Evolutionary conservation across 208 protist species (phyloP).

Genomic region (Vickermania ingenoplastis): DNA sequence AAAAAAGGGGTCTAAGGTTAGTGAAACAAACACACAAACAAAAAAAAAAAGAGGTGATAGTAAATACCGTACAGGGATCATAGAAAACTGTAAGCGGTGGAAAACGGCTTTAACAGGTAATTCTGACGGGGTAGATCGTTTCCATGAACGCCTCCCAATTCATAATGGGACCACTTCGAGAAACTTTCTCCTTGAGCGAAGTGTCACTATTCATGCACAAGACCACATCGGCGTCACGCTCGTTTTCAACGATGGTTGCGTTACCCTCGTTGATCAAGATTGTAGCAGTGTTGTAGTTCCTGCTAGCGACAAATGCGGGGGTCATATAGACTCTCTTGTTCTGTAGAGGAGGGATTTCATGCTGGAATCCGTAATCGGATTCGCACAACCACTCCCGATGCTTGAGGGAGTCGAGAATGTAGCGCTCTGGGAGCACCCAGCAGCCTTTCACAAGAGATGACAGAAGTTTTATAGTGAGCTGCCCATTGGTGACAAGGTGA

Average conservation of each 20-base stretch:
- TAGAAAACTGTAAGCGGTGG: no score
- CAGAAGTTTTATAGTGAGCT: conserved; percentile 82
- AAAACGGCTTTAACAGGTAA: no score
- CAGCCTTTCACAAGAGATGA: conserved; percentile 77
- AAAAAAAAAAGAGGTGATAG: no score
- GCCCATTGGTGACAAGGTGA: conserved; percentile 78
- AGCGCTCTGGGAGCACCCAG: conserved; percentile 78
- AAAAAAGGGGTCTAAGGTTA: no score
- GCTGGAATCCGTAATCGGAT: conserved; percentile 73
- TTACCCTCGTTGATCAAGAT: conserved; percentile 65
- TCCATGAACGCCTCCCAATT: conserved; percentile 81
- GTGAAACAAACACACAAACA: no score
- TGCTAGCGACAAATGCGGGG: conserved; percentile 45
- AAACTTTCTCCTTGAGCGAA: conserved; percentile 22
- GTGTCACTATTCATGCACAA: conserved; percentile 49
- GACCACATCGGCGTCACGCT: conserved; percentile 45
- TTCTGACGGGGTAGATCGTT: conserved; percentile 67
- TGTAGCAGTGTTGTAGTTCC: conserved; percentile 60
- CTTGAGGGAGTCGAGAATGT: conserved; percentile 53
- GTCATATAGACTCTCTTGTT: conserved; percentile 59
- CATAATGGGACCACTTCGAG: conserved; percentile 16
- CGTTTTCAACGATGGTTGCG: conserved; percentile 23
- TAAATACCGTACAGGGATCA: no score
- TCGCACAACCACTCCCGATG: conserved; percentile 51
- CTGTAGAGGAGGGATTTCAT: conserved; percentile 57